Evolutionary conservation across 2,329 filamentous ascomycete genomes (phyloP).

Genomic region (Rhynchosporium agropyri): DNA sequence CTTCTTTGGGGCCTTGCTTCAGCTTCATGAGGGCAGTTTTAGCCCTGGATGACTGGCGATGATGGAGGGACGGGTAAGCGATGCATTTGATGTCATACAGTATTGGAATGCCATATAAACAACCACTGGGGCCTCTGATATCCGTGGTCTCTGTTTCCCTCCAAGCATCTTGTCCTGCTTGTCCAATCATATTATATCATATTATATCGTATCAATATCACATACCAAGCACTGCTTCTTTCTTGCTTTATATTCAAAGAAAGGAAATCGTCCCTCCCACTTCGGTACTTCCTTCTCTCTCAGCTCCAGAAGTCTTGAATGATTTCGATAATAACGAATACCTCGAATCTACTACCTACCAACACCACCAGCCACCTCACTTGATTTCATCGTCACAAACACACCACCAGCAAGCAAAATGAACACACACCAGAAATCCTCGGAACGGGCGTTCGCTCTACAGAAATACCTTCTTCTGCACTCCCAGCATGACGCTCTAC

Average conservation of each 20-base stretch:
- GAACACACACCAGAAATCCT: constrained; percentile 32
- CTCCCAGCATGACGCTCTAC: constrained; percentile 42
- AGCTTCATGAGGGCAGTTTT: neutral
- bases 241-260: neutral
- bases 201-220: no score
- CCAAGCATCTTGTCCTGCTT: neutral
- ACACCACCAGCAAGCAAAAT: constrained; percentile 3
- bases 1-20: neutral
- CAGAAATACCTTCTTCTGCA: constrained; percentile 44
- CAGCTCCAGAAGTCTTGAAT: neutral
- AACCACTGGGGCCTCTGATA: neutral
- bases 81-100: constrained; percentile 9
- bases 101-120: neutral
- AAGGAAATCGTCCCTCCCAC: neutral
- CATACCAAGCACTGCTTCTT: constrained; percentile 11
- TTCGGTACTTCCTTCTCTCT: neutral
- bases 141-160: neutral
- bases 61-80: neutral
- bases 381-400: constrained; percentile 4
- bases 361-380: constrained; percentile 3
- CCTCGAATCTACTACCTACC: neutral
- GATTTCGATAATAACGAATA: constrained; percentile 12
- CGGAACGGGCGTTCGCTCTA: constrained; percentile 41
- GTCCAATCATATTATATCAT: no score
- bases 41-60: neutral